A percentile compares a stretch with the other conserved stretches of the same genome.
phyloP scores from a whole-genome alignment of 805 yeast species.

The Metschnikowia dekortorum region DNA sequence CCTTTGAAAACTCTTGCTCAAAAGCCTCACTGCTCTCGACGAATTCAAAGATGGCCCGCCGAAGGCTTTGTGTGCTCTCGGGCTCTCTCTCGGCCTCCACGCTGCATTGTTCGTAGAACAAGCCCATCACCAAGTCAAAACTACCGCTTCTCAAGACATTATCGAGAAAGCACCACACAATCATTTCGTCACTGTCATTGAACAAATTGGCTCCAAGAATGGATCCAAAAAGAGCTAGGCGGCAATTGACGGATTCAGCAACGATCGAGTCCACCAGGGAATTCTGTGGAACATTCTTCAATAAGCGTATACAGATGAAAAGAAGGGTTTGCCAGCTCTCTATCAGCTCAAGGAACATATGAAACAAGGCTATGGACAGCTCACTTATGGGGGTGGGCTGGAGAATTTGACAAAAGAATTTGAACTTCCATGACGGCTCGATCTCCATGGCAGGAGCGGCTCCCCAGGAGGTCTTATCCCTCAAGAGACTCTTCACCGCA shows the following conservation, averaged over 20 bases:
- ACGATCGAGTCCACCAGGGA: constrained; percentile 8
- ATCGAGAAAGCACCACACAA: constrained; percentile 11
- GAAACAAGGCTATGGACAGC: constrained; percentile 5
- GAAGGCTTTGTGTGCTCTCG: constrained; percentile 1
- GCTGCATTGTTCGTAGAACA: constrained; percentile 7
- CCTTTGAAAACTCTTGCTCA: constrained; percentile 8
- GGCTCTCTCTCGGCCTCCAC: background rate
- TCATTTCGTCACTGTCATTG: constrained; percentile 6
- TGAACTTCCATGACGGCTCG: constrained; percentile 11
- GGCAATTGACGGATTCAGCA: constrained; percentile 7
- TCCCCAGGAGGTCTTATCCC: background rate
- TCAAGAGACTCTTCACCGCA: background rate
- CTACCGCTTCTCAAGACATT: constrained; percentile 7
- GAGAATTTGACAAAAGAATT: constrained; percentile 8
- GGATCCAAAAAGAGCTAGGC: constrained; percentile 8
- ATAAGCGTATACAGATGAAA: constrained; percentile 8
- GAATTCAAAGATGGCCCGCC: constrained; percentile 4
- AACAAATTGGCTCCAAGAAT: constrained; percentile 4
- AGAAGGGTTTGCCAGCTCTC: constrained; percentile 11
- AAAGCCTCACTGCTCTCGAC: constrained; percentile 6
- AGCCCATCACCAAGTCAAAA: constrained; percentile 8
- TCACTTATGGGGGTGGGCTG: constrained; percentile 7
- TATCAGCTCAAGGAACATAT: constrained; percentile 9
- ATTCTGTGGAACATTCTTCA: constrained; percentile 8
- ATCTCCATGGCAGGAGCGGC: constrained; percentile 1